Conservation (phyloP, 495 filamentous ascomycete species). For the Penicillium canescens region DNA sequence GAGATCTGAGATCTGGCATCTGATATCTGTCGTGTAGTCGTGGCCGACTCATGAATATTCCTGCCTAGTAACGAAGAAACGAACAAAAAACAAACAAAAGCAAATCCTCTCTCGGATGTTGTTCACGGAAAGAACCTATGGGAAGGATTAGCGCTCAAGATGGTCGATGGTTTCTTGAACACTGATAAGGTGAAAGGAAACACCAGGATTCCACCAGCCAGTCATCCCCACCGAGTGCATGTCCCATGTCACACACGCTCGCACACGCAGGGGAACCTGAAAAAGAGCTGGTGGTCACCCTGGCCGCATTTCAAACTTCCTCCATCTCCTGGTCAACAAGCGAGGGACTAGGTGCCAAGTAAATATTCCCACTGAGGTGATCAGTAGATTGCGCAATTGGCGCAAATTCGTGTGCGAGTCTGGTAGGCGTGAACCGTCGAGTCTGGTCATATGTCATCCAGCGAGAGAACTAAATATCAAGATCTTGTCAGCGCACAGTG, state of each 20-base stretch:
- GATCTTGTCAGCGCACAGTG: neutral
- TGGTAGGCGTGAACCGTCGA: conserved; percentile 31
- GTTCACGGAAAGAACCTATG: conserved; percentile 1
- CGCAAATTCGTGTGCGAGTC: conserved; percentile 28
- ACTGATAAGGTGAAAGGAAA: neutral
- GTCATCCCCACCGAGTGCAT: neutral
- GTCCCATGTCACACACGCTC: neutral
- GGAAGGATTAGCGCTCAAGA: neutral
- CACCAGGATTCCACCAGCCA: neutral
- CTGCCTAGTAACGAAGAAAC: conserved; percentile 7
- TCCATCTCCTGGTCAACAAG: conserved; percentile 8
- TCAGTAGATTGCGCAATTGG: conserved; percentile 19
- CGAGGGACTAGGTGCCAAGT: neutral
- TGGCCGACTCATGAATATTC: conserved; percentile 8
- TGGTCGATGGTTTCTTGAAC: neutral
- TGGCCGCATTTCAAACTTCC: conserved; percentile 5
- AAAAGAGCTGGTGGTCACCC: neutral
- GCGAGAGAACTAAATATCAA: conserved; percentile 33
- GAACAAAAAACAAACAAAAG: conserved; percentile 2
- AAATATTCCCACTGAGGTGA: conserved; percentile 11
- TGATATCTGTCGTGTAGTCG: conserved; percentile 18
- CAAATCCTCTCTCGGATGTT: neutral
- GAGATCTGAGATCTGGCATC: conserved; percentile 2
- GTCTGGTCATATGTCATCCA: conserved; percentile 40
- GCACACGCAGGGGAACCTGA: neutral